Conservation (phyloP, 2,329 filamentous ascomycete species). For the Xylaria sp. region DNA sequence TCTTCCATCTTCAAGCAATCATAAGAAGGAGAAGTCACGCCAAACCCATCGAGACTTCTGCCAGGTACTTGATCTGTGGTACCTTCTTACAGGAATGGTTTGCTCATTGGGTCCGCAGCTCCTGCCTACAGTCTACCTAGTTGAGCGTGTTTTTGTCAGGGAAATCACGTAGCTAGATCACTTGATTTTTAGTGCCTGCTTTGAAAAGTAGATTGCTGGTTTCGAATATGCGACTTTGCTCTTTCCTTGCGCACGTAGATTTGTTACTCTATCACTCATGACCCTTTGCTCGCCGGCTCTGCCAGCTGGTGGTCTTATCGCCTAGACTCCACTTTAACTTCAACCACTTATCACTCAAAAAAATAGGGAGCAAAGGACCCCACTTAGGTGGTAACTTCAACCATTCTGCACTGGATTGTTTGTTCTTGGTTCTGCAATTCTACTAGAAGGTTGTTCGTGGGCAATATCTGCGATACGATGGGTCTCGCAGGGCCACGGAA, state of each 20-base stretch:
- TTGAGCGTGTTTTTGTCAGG: background rate
- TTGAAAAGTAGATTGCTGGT: background rate
- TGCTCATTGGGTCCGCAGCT: background rate
- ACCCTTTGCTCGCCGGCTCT: background rate
- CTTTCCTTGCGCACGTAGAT: background rate
- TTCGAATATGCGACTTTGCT: background rate
- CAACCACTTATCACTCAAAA: slow-evolving; percentile 32
- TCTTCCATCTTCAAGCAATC: background rate
- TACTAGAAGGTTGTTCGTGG: slow-evolving; percentile 1
- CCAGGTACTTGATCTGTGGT: background rate
- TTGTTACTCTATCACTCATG: background rate
- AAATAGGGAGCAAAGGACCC: slow-evolving; percentile 26
- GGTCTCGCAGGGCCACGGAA: slow-evolving; percentile 45
- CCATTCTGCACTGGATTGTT: slow-evolving; percentile 17
- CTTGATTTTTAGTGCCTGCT: background rate
- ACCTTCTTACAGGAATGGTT: background rate
- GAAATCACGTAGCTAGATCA: background rate
- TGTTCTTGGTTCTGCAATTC: slow-evolving; percentile 19
- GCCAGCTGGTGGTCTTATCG: slow-evolving; percentile 23
- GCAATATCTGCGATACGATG: slow-evolving; percentile 36
- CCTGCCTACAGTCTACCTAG: background rate
- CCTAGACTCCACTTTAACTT: background rate
- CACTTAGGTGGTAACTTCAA: background rate
- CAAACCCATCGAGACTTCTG: background rate
- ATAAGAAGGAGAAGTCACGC: slow-evolving; percentile 11